Percentiles rank a stretch among this genome's conserved stretches.
These are phyloP conservation scores for Physcomitrellopsis africana DNA, from an alignment of 225 moss, liverwort and hornwort species.

Conservation along the genomic window DNA sequence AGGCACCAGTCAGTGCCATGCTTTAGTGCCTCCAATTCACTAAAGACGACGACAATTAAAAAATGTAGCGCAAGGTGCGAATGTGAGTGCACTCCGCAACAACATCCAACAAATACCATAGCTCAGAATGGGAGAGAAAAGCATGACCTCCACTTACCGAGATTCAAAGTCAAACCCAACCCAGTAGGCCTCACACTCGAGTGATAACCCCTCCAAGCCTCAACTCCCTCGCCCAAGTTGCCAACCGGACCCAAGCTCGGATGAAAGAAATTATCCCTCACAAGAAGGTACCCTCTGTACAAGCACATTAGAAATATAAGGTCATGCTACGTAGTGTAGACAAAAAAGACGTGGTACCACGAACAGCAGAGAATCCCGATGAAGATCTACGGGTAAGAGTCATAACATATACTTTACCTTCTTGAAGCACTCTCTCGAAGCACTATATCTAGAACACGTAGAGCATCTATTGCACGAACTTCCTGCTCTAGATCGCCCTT, in stretches of 20 bases:
- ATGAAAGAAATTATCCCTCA: conserved; percentile 80
- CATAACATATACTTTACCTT: conserved; percentile 38
- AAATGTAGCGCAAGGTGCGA: background rate
- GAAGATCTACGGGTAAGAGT: background rate
- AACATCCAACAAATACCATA: background rate
- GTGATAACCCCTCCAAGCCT: conserved; percentile 84
- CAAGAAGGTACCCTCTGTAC: conserved; percentile 66
- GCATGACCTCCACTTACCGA: conserved; percentile 44
- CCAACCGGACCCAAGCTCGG: conserved; percentile 56
- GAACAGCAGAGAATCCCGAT: background rate
- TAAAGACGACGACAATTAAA: background rate
- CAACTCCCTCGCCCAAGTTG: conserved; percentile 82
- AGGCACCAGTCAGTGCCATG: background rate
- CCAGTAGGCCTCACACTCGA: conserved; percentile 71
- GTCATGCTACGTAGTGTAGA: too few relatives aligned
- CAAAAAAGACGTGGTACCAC: background rate
- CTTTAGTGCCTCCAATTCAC: background rate
- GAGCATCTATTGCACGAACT: conserved; percentile 58
- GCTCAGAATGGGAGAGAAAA: background rate
- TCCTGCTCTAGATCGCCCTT: conserved; percentile 29
- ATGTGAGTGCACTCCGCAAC: background rate
- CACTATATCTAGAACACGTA: conserved; percentile 84
- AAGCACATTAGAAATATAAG: background rate
- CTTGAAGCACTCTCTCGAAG: conserved; percentile 72
- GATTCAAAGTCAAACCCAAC: conserved; percentile 64